phyloP scores from a whole-genome alignment of 1,139 yeast species.

The Suhomyces chickasaworum region DNA sequence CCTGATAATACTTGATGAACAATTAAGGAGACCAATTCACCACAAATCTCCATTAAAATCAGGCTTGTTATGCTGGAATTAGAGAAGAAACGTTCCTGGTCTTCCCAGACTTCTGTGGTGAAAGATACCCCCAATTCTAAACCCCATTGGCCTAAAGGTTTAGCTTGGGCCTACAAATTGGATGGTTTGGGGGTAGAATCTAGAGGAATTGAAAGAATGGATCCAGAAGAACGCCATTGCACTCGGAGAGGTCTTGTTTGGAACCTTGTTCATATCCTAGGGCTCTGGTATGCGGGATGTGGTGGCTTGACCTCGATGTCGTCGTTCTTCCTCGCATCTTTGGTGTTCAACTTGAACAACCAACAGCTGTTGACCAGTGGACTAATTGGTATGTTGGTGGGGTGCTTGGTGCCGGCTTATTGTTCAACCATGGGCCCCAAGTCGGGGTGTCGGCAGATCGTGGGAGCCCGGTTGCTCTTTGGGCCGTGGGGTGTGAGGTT shows the following conservation, averaged over 20 bases:
- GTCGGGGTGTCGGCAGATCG: constrained; percentile 47
- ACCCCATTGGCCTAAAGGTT: neutral
- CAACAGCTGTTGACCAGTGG: constrained; percentile 36
- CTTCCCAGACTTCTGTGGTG: neutral
- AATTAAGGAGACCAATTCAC: neutral
- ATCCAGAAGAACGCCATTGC: constrained; percentile 27
- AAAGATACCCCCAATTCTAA: neutral
- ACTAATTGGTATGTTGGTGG: constrained; percentile 33
- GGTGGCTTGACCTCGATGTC: constrained; percentile 46
- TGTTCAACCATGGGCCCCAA: constrained; percentile 44
- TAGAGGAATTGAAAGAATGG: constrained; percentile 35
- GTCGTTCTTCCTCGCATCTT: constrained; percentile 38
- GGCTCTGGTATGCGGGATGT: constrained; percentile 43
- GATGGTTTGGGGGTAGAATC: constrained; percentile 34
- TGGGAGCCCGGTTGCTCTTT: constrained; percentile 40
- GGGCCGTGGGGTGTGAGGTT: constrained; percentile 44
- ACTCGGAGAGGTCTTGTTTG: constrained; percentile 5
- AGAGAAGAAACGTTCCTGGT: neutral
- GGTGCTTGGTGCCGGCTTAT: constrained; percentile 43
- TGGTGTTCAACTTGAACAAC: constrained; percentile 32
- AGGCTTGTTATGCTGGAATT: neutral
- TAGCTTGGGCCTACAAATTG: constrained; percentile 23
- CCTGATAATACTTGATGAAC: neutral
- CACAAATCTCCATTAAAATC: neutral
- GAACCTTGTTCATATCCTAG: constrained; percentile 24